Evolutionary conservation across 1,284 basidiomycete genomes (phyloP).

Genomic region (Ganoderma multipileum): DNA sequence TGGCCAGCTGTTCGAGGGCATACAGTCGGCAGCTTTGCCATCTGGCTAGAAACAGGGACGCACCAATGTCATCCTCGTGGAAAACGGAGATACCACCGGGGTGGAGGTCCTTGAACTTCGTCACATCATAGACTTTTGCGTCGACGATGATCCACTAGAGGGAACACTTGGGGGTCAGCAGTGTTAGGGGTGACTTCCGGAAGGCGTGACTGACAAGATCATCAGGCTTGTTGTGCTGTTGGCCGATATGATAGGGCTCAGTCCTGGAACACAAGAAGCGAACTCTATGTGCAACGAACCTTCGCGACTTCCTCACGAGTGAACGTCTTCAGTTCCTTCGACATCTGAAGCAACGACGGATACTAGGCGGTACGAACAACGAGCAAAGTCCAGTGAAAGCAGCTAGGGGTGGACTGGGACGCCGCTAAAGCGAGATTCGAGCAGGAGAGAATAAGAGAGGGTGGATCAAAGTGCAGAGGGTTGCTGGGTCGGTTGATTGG

Average conservation of each 20-base stretch:
- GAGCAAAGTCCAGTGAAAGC: neutral
- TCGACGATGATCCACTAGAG: conserved; percentile 84
- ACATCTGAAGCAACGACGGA: conserved; percentile 36
- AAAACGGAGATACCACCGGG: conserved; percentile 86
- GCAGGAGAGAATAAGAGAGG: neutral
- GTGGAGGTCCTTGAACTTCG: conserved; percentile 80
- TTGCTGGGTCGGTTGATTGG: neutral
- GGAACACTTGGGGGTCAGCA: no score
- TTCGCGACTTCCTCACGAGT: conserved; percentile 63
- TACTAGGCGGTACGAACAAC: neutral
- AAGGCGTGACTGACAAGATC: conserved; percentile 54
- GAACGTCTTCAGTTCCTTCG: conserved; percentile 52
- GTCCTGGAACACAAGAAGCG: neutral
- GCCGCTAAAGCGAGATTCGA: neutral
- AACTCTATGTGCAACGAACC: conserved; percentile 40
- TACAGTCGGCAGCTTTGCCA: conserved; percentile 40
- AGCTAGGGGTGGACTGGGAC: neutral
- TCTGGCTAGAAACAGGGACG: conserved; percentile 29
- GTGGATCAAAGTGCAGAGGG: neutral
- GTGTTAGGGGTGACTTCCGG: neutral
- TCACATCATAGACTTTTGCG: conserved; percentile 82
- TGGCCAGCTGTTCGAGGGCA: conserved; percentile 56
- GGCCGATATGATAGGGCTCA: neutral
- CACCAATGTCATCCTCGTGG: conserved; percentile 70
- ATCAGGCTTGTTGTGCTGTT: conserved; percentile 67